phyloP scores from a whole-genome alignment of 345 rosid genomes.

The Citropsis articulata region DNA sequence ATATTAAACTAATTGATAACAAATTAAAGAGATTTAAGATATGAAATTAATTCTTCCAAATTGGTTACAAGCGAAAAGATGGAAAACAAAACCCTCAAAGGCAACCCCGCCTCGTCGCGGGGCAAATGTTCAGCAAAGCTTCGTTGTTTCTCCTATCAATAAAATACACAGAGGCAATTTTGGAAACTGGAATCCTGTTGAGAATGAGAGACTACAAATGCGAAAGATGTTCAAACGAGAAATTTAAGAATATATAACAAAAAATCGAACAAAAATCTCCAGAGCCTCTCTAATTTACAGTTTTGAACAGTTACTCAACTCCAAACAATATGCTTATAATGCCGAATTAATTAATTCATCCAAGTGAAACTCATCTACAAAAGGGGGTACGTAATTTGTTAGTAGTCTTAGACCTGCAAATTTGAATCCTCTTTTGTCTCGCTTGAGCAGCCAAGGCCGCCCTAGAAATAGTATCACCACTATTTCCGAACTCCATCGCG shows the following conservation, averaged over 20 bases:
- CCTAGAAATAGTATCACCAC: background rate
- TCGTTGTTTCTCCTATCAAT: no score
- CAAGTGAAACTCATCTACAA: conserved; percentile 3
- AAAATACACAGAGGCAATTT: background rate
- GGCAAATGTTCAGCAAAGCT: background rate
- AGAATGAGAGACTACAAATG: background rate
- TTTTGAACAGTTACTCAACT: background rate
- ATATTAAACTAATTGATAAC: no score
- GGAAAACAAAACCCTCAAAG: background rate
- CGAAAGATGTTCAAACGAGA: background rate
- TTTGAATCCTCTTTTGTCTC: conserved; percentile 34
- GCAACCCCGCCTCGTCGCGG: background rate
- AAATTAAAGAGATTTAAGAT: background rate
- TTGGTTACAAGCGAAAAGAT: no score
- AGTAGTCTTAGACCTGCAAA: conserved; percentile 23
- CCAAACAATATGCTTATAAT: background rate
- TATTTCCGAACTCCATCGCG: conserved; percentile 4
- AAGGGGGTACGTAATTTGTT: conserved; percentile 9
- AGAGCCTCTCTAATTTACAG: background rate
- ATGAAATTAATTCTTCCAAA: background rate
- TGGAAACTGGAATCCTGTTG: background rate
- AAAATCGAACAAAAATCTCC: background rate
- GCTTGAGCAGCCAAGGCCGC: conserved; percentile 34
- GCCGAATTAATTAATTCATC: background rate
- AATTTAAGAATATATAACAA: background rate